Evolutionary conservation across 345 rosid genomes (phyloP), one percentile per base, ranked within the genome.

Genomic region (Anastatica hierochuntica): DNA sequence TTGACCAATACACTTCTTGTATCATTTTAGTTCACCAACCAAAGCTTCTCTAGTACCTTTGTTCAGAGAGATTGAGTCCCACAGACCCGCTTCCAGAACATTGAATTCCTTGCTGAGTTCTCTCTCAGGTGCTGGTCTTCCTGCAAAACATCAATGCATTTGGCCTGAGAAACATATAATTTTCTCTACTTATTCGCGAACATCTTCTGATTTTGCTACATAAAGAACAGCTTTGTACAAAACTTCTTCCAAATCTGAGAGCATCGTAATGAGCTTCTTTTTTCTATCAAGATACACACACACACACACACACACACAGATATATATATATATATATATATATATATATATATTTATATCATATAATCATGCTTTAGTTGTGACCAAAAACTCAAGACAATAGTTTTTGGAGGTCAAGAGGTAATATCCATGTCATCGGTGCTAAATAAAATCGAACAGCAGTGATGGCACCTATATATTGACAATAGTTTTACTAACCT

Each of bases 31-130:
- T 60, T 60, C 51, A 53, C 14, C 2, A 31, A 5, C 12, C 42
- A 51, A 47, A 44, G 16, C 36, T 37, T 19, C 60, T 44, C 7
- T n/a, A 16, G 44, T 85, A 85, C 97, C 97, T 64, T 89, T 89
- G 76, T 83, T 77, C 39, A 76, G 57, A 48, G 95, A 89, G 43
- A 89, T 74, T 7, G 90, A 83, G 58, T 79, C 85, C 95, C 95
- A 85, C n/a, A 85, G 79, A 68, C 90, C 79, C 36, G 94, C 90
- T 71, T 85, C 97, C 53, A 89, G 44, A 63, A 85, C 90, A 70
- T 85, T 89, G 67, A 67, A 83, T 45, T 89, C 97, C 54, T 74
- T 73, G 18, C 90, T 79, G 12, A 89, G 97, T 72, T 85, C 97
- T 55, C 73, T 81, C 53, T 80, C 94, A 4, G 97, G 90, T 45